Evolutionary conservation across 257 asterid genomes (phyloP).

Genomic region (Solanum dulcamara): DNA sequence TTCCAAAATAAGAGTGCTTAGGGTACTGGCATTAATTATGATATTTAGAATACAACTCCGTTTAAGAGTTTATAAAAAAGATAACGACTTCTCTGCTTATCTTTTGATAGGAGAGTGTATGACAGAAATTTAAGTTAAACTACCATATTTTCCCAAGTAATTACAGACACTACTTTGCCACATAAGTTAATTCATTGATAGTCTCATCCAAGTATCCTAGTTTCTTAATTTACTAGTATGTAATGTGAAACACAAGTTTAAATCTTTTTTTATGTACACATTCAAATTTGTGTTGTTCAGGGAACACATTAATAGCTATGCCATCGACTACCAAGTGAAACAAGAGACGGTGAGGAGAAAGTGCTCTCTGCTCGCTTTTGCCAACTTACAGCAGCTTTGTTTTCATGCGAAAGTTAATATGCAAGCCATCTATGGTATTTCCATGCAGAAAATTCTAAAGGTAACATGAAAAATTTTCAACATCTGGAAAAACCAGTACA

Average conservation of each 20-base stretch:
- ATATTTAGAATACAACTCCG: background rate
- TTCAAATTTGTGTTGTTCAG: background rate
- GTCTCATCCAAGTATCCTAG: background rate
- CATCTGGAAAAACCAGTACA: background rate
- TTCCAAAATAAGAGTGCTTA: background rate
- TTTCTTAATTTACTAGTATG: background rate
- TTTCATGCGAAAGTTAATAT: background rate
- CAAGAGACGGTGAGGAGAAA: background rate
- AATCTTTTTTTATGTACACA: background rate
- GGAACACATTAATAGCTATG: background rate
- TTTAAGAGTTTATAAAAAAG: background rate
- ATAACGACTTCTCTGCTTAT: background rate
- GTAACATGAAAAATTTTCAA: background rate
- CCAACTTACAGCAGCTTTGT: background rate
- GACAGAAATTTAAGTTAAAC: background rate
- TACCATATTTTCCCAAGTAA: background rate
- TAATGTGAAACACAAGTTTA: background rate
- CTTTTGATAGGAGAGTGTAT: background rate
- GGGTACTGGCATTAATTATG: background rate
- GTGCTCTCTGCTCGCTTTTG: background rate
- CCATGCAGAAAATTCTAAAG: background rate
- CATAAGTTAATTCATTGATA: background rate
- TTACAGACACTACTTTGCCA: background rate
- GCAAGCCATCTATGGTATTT: background rate
- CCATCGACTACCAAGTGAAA: background rate